Base-by-base conservation (phyloP, 2,329 filamentous ascomycete genomes). In the Phaeosphaeriaceae sp. region DNA sequence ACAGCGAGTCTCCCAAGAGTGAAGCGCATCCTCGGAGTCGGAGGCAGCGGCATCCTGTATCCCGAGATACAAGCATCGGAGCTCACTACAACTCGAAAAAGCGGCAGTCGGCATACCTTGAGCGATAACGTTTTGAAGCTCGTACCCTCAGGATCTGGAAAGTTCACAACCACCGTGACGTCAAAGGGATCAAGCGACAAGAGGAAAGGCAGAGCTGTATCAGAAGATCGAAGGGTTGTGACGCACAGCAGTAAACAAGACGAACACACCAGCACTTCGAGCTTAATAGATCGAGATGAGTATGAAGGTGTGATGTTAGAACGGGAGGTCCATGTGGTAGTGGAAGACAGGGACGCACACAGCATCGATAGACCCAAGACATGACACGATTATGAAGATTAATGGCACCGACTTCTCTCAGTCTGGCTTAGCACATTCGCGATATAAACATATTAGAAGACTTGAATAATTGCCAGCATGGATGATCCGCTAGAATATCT, bases 261-360 rank as follows among this genome's bases (percentile, higher is more conserved):
- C 17, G 66, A 63, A 17, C 57, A 69, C n/a, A 66, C 62, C 7
- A 69, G 65, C 36, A 69, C 65, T 1, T 68, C 66, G 6, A 68
- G 66, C 42, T 46, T 69, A 6, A 62, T 65, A 42, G 61, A 63
- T 19, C 44, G 27, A 10, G 46, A 57, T 25, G 51, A 60, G 3
- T 42, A 49, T 53, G 61, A 55, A 21, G 66, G 64, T 2, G 62
- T 69, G 11, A 62, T 66, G 56, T 48, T 64, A 41, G 59, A 63
- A 24, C 50, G 61, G 5, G 66, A 68, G 20, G 60, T 67, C 20
- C 62, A 56, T 7, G 60, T 69, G 4, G 53, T 60, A 22, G 60
- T 69, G 7, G 66, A 67, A 40, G 31, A 49, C 25, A 31, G 22
- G 13, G 21, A 48, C 11, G n/a, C 21, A 24, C 22, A 48, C 31